Evolutionary conservation across 2,329 filamentous ascomycete species (phyloP).

Genomic region (Orbilia ellipsospora): DNA sequence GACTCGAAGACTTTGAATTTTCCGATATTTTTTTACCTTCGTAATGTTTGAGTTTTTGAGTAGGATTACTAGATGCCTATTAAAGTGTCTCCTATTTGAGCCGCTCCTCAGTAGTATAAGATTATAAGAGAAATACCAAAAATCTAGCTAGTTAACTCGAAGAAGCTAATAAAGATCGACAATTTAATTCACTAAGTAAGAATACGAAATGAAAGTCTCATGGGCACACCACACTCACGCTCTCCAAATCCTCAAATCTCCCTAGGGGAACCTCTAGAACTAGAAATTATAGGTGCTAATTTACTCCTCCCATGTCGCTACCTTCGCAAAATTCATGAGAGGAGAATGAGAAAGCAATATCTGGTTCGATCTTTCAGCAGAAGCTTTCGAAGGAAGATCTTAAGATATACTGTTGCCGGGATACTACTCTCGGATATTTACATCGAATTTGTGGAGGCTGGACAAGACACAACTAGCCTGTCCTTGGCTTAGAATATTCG

Average conservation of each 20-base stretch:
- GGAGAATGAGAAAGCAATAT: too few species aligned
- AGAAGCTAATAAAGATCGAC: slow-evolving; percentile 24
- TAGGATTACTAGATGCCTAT: slow-evolving; percentile 24
- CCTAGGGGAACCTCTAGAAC: too few species aligned
- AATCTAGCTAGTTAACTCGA: slow-evolving; percentile 4
- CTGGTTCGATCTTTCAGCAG: too few species aligned
- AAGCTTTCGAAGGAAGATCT: too few species aligned
- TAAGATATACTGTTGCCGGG: too few species aligned
- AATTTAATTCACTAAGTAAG: neutral
- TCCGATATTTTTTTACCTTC: slow-evolving; percentile 22
- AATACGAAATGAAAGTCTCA: neutral
- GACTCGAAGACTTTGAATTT: slow-evolving; percentile 8
- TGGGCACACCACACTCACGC: neutral
- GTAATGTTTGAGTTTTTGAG: slow-evolving; percentile 21
- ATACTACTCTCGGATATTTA: too few species aligned
- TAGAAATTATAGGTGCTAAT: too few species aligned
- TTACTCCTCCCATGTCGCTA: too few species aligned
- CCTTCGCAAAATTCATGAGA: too few species aligned
- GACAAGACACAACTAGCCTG: slow-evolving; percentile 19
- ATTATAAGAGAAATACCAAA: neutral
- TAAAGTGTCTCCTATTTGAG: slow-evolving; percentile 20
- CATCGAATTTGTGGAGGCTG: neutral
- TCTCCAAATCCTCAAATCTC: too few species aligned
- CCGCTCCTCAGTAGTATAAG: neutral
- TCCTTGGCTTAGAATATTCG: slow-evolving; percentile 11